Conservation (phyloP, 257 asterid species). For the Plectranthus barbatus region DNA sequence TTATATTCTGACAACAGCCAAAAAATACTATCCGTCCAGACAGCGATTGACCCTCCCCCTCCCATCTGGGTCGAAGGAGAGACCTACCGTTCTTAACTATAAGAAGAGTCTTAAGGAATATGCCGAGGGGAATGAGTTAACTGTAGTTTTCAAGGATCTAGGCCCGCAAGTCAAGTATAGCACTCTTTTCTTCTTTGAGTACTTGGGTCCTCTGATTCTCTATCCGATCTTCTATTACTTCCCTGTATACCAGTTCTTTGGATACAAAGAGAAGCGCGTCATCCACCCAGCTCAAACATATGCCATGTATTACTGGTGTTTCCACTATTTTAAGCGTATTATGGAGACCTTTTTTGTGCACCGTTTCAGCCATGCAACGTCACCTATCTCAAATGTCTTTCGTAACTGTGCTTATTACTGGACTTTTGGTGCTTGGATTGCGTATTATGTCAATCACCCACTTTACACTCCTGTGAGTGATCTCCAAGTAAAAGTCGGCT, state of each 20-base stretch:
- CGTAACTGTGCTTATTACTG: conserved; percentile 95
- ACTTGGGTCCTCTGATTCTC: conserved; percentile 82
- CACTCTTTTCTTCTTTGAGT: conserved; percentile 91
- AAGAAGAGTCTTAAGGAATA: conserved; percentile 76
- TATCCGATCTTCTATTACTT: conserved; percentile 74
- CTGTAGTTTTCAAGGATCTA: conserved; percentile 82
- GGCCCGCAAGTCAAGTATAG: conserved; percentile 88
- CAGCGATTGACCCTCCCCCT: conserved; percentile 79
- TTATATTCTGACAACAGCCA: conserved; percentile 47
- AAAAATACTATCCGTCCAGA: conserved; percentile 74
- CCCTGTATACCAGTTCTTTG: conserved; percentile 57
- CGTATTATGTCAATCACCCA: conserved; percentile 87
- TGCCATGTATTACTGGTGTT: conserved; percentile 87
- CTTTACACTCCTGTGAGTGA: conserved; percentile 82
- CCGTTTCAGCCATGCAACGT: conserved; percentile 95
- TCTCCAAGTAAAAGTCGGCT: conserved; percentile 83
- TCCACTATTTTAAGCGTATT: conserved; percentile 89
- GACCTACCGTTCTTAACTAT: conserved; percentile 59
- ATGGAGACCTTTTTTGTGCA: conserved; percentile 94
- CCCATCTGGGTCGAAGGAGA: conserved; percentile 73
- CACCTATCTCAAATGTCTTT: conserved; percentile 86
- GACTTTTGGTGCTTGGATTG: conserved; percentile 85
- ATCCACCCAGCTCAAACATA: conserved; percentile 81
- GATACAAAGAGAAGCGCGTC: conserved; percentile 60
- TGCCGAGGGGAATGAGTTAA: conserved; percentile 47